Conservation (phyloP, 2,329 filamentous ascomycete species). For the Trichoderma afroharzianum region DNA sequence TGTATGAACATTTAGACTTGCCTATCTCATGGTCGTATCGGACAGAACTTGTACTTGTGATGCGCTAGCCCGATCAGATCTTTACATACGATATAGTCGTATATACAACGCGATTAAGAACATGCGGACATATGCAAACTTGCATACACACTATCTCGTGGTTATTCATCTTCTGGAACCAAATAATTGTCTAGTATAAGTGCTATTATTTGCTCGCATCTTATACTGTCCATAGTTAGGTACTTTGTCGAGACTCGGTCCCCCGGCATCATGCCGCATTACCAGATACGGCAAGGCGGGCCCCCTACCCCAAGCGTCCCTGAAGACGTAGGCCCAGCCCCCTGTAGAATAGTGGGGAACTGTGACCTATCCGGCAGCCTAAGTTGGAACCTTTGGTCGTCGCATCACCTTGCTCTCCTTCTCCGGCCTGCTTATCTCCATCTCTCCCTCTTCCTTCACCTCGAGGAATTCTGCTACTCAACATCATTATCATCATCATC, state of each 20-base stretch:
- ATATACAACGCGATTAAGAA: background rate
- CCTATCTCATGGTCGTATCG: background rate
- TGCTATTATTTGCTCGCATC: background rate
- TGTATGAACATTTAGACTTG: background rate
- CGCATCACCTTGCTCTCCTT: background rate
- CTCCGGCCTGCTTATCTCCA: background rate
- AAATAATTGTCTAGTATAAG: background rate
- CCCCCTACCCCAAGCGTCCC: background rate
- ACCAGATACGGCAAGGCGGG: background rate
- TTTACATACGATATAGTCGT: background rate
- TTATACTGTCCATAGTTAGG: too few species aligned
- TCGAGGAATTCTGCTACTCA: background rate
- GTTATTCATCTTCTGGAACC: background rate
- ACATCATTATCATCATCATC: background rate
- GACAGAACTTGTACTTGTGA: background rate
- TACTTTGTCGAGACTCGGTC: background rate
- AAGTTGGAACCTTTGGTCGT: background rate
- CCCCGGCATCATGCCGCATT: background rate
- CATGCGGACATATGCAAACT: background rate
- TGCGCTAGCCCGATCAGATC: background rate
- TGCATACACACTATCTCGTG: rapidly evolving
- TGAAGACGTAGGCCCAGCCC: background rate
- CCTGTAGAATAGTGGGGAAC: background rate
- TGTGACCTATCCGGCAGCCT: background rate
- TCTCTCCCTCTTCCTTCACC: background rate